These are phyloP conservation scores for Lojkania enalia DNA, from an alignment of 2,329 filamentous ascomycete genomes.

Conservation along the genomic window DNA sequence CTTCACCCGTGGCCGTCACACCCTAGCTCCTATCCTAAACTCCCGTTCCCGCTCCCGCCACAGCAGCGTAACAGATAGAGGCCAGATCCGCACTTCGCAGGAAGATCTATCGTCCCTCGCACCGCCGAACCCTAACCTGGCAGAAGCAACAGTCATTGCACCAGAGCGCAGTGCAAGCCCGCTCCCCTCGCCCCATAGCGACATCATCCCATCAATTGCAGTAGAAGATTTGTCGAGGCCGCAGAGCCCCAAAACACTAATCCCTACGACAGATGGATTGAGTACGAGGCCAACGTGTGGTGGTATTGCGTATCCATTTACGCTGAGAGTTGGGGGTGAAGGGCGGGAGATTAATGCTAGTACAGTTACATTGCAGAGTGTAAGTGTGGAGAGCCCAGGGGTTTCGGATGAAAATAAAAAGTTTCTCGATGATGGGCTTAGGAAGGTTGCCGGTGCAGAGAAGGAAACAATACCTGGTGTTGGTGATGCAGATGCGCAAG, in stretches of 20 bases:
- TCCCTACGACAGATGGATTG: slow-evolving; percentile 53
- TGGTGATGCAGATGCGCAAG: slow-evolving; percentile 17
- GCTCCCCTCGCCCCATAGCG: slow-evolving; percentile 20
- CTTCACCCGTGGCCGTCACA: neutral
- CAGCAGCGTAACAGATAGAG: slow-evolving; percentile 37
- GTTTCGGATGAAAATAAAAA: slow-evolving; percentile 12
- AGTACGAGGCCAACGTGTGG: slow-evolving; percentile 68
- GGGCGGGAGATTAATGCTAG: slow-evolving; percentile 63
- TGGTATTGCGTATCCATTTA: slow-evolving; percentile 74
- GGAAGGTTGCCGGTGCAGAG: slow-evolving; percentile 6
- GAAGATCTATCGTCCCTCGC: slow-evolving; percentile 28
- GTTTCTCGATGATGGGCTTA: slow-evolving; percentile 12
- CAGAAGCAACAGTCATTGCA: slow-evolving; percentile 33
- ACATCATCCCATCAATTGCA: slow-evolving; percentile 18
- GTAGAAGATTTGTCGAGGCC: slow-evolving; percentile 21
- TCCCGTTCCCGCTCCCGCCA: slow-evolving; percentile 35
- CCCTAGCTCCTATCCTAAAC: slow-evolving; percentile 11
- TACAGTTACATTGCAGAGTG: slow-evolving; percentile 65
- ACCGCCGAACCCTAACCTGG: slow-evolving; percentile 24
- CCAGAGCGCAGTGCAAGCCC: slow-evolving; percentile 32
- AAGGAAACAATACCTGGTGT: slow-evolving; percentile 53
- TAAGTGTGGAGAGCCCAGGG: slow-evolving; percentile 19
- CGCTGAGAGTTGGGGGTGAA: slow-evolving; percentile 56
- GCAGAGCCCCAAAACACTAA: slow-evolving; percentile 41
- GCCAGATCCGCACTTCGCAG: slow-evolving; percentile 27